phyloP scores from a whole-genome alignment of 106 monocot species.

The Chionographis japonica region DNA sequence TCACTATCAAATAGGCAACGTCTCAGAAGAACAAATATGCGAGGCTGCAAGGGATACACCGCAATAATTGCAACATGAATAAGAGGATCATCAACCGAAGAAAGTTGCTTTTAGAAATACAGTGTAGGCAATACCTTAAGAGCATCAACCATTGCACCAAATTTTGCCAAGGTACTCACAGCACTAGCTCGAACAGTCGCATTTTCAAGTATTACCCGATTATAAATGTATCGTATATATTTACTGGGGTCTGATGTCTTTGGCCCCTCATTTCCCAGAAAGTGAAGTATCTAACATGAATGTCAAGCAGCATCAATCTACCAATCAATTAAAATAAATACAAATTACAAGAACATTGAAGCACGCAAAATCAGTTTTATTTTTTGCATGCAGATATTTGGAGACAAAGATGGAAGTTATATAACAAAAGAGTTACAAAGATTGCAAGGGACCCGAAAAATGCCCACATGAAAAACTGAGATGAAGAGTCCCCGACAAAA shows the following conservation, averaged over 20 bases:
- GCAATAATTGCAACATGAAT: too few relatives aligned
- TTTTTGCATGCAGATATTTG: neutral
- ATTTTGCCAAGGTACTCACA: conserved; percentile 96
- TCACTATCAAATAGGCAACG: conserved; percentile 96
- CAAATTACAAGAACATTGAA: neutral
- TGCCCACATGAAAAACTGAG: too few relatives aligned
- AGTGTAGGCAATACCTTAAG: conserved; percentile 62
- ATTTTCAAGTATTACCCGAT: conserved; percentile 98
- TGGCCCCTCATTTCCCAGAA: conserved; percentile 96
- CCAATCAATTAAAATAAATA: conserved; percentile 2
- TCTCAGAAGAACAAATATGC: conserved; percentile 90
- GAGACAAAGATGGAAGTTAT: too few relatives aligned
- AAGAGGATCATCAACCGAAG: neutral
- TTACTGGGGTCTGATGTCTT: conserved; percentile 95
- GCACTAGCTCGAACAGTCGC: conserved; percentile 93
- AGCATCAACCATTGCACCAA: conserved; percentile 87
- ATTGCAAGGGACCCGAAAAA: too few relatives aligned
- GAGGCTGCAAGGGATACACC: conserved; percentile 59
- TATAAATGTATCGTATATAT: conserved; percentile 96
- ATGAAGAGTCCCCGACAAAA: too few relatives aligned
- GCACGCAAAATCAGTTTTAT: neutral
- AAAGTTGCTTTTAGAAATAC: neutral
- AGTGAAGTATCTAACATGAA: conserved; percentile 77
- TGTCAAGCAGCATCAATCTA: neutral
- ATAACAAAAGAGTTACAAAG: too few relatives aligned